Evolutionary conservation across 75 land plant genomes (phyloP).

Genomic region (Picea glauca): DNA sequence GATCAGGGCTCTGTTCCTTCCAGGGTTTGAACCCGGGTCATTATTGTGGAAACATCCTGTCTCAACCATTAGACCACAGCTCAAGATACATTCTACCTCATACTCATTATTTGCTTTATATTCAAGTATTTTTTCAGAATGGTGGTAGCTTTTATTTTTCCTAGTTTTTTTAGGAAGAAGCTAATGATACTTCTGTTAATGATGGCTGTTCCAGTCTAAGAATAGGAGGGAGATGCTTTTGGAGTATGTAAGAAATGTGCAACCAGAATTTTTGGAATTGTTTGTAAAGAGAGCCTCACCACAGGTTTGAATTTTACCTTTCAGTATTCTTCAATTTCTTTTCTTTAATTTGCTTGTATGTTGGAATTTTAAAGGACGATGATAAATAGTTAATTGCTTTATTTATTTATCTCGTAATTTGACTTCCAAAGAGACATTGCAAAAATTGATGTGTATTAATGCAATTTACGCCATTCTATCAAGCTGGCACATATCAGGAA

Average conservation of each 20-base stretch:
- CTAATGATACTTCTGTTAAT: background rate
- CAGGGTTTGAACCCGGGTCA: too few species aligned
- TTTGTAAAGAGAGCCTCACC: conserved; percentile 80
- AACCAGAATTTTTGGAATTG: conserved; percentile 94
- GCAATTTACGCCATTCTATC: background rate
- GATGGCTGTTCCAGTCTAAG: conserved; percentile 47
- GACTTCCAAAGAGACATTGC: background rate
- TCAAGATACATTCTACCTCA: too few species aligned
- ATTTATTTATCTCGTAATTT: background rate
- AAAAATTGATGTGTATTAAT: background rate
- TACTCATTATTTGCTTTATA: background rate
- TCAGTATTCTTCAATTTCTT: conserved; percentile 9
- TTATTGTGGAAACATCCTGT: too few species aligned
- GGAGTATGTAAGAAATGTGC: conserved; percentile 91
- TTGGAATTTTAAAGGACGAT: background rate
- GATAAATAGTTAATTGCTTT: background rate
- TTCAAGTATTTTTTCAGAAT: background rate
- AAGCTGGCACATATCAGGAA: background rate
- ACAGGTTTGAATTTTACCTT: too few species aligned
- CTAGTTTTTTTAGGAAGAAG: background rate
- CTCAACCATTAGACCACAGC: too few species aligned
- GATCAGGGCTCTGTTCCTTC: too few species aligned
- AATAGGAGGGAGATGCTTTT: conserved; percentile 80
- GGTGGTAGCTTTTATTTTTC: background rate
- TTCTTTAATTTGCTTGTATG: background rate